Evolutionary conservation across 225 moss, liverwort and hornwort species (phyloP).

Genomic region (Takakia lepidozioides): DNA sequence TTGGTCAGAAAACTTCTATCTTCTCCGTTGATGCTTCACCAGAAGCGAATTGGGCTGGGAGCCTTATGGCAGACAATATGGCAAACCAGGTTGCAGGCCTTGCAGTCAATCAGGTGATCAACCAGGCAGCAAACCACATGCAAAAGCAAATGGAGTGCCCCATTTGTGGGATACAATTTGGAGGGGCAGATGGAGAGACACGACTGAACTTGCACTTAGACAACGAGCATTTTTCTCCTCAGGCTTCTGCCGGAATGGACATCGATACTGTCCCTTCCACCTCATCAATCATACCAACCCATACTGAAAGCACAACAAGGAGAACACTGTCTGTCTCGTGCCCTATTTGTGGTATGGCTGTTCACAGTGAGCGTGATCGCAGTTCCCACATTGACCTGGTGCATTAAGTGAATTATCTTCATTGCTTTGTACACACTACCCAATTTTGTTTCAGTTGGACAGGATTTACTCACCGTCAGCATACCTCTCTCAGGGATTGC

Average conservation of each 20-base stretch:
- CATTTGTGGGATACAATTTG: conserved; percentile 50
- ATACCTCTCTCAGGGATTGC: too few relatives aligned
- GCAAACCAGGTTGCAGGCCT: too few relatives aligned
- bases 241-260: conserved; percentile 40
- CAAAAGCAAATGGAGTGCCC: conserved; percentile 53
- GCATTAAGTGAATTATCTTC: too few relatives aligned
- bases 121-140: too few relatives aligned
- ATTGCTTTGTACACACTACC: too few relatives aligned
- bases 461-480: too few relatives aligned
- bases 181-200: conserved; percentile 53
- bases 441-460: too few relatives aligned
- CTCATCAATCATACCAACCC: conserved; percentile 4
- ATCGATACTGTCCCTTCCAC: conserved; percentile 21
- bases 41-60: too few relatives aligned
- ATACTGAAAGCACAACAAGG: conserved; percentile 15
- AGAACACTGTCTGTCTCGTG: conserved; percentile 76
- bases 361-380: conserved; percentile 93
- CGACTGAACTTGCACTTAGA: conserved; percentile 76
- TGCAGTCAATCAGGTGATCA: too few relatives aligned
- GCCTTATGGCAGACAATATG: too few relatives aligned
- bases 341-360: conserved; percentile 98
- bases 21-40: too few relatives aligned
- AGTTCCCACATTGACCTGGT: conserved; percentile 96
- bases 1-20: too few relatives aligned
- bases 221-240: conserved; percentile 43